These are phyloP conservation scores for Hsuehochloa calcarea DNA, from an alignment of 176 grass and related monocot species.

Conservation along the genomic window DNA sequence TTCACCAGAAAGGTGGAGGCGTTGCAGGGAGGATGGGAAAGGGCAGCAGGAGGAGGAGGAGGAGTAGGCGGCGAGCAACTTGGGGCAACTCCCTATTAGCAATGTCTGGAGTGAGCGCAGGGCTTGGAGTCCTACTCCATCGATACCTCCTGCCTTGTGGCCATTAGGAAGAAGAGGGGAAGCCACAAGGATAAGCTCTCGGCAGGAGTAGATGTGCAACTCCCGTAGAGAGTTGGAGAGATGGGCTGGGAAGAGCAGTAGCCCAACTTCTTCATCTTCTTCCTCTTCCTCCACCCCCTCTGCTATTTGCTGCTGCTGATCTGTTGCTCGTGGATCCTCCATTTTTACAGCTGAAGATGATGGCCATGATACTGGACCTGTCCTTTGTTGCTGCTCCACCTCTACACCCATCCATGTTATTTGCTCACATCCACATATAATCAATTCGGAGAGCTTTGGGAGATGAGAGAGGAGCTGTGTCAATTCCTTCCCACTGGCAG, in stretches of 20 bases:
- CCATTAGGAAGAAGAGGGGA: not conserved
- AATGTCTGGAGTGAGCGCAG: not conserved
- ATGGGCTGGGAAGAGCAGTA: not conserved
- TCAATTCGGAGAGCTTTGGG: not conserved
- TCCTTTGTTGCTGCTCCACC: not conserved
- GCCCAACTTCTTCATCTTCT: not conserved
- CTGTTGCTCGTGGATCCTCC: not conserved
- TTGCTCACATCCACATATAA: rapidly evolving
- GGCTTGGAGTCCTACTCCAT: not conserved
- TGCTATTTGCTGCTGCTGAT: too few relatives aligned
- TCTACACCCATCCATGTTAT: not conserved
- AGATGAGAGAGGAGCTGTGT: not conserved
- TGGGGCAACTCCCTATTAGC: rapidly evolving
- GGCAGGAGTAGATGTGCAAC: rapidly evolving
- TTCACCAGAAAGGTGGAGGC: rapidly evolving
- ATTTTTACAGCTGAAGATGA: not conserved
- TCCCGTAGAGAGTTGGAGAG: not conserved
- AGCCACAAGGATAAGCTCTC: not conserved
- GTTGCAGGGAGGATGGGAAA: not conserved
- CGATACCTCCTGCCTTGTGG: not conserved
- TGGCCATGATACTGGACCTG: not conserved
- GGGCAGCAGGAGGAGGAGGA: not conserved
- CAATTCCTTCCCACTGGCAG: not conserved
- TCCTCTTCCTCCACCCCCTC: not conserved
- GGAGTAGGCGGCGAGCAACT: not conserved